Evolutionary conservation across 2,329 filamentous ascomycete genomes (phyloP), one percentile per base, ranked within the genome.

Genomic region (Phialophora tarda): DNA sequence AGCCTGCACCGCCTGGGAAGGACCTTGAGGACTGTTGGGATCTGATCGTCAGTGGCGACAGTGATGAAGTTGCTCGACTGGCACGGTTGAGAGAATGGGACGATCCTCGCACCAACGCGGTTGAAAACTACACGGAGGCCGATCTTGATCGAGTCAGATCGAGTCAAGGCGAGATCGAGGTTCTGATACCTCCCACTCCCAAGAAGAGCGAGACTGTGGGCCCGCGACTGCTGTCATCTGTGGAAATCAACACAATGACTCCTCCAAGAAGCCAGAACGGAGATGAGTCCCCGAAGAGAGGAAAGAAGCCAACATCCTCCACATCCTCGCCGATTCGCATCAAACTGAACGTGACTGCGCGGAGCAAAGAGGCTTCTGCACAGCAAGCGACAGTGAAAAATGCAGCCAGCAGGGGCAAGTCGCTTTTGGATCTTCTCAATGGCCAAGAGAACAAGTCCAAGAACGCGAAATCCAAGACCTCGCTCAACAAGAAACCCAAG

Each of bases 11-110:
- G 0, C 85, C 89, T 51, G 90, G 91, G 23, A 89, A 87, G 70
- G 93, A 97, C 65, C 89, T 98, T 69, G 93, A 94, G 75, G 90
- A 96, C 69, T 93, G 92, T 74, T 99, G 93, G 90, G 95, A 99
- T 78, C 80, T 97, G 67, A 88, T 98, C 21, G 90, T 99, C 41
- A 88, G 88, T 71, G 93, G 92, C 23, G 90, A 91, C 73, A 95
- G 92, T 75, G 95, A 99, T 76, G 89, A 93, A 70, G 90, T 99
- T 47, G 95, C 95, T 23, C 85, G 84, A 57, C 82, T 92, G 47
- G 90, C 88, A 17, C 86, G 86, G 24, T 78, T 89, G 77, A 82
- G 82, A 61, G 81, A 79, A 66, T 88, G 86, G 86, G 79, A 88
- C 69, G 85, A 88, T 64, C 71, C 76, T 58, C 74, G 74, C 6